These are phyloP conservation scores for Clathrospora elynae DNA, from an alignment of 2,329 filamentous ascomycete species.

Conservation along the genomic window DNA sequence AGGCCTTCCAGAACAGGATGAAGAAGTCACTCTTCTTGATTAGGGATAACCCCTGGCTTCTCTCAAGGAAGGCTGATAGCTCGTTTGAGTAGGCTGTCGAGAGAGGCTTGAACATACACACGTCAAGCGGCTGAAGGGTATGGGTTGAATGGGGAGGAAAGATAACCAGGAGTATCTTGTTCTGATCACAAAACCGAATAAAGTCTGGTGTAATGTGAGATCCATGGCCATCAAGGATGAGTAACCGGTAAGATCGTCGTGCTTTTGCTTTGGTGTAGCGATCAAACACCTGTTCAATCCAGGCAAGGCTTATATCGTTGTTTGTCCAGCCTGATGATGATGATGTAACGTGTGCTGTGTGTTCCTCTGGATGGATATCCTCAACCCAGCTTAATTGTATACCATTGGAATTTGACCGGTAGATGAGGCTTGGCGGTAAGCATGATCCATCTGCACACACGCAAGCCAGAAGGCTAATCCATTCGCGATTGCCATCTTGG, in stretches of 20 bases:
- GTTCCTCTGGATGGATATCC: background rate
- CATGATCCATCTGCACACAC: slow-evolving; percentile 16
- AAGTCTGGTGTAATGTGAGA: background rate
- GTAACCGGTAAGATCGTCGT: background rate
- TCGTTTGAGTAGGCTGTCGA: background rate
- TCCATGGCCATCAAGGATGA: background rate
- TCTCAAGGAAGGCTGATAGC: background rate
- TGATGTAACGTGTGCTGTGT: background rate
- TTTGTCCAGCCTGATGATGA: background rate
- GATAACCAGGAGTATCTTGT: background rate
- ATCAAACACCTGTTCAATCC: too few species aligned
- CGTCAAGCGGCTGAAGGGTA: background rate
- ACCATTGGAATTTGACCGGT: background rate
- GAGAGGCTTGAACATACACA: background rate
- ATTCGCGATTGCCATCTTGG: slow-evolving; percentile 11
- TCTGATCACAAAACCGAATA: background rate
- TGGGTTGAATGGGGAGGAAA: background rate
- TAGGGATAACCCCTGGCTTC: background rate
- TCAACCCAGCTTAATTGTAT: slow-evolving; percentile 12
- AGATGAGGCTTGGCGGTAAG: slow-evolving; percentile 14
- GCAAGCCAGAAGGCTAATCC: slow-evolving; percentile 13
- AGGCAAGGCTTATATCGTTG: too few species aligned
- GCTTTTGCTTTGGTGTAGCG: too few species aligned
- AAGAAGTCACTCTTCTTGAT: slow-evolving; percentile 5
- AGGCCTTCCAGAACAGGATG: slow-evolving; percentile 9